phyloP scores from a whole-genome alignment of 2,329 filamentous ascomycete genomes.

The Colletotrichum melonis region DNA sequence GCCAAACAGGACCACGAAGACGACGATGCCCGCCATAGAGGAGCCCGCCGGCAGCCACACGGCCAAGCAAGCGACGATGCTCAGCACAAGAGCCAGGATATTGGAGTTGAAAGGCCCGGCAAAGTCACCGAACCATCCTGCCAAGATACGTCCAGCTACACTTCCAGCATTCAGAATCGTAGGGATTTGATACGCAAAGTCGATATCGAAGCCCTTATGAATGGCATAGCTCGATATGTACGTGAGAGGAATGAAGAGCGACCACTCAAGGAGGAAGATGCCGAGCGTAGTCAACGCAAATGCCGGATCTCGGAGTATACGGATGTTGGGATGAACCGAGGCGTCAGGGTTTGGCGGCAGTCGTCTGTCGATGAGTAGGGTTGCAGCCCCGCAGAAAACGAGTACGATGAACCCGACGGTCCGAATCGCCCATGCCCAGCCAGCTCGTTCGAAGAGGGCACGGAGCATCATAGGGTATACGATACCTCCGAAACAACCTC shows the following conservation, averaged over 20 bases:
- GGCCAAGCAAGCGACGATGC: constrained; percentile 71
- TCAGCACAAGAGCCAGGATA: constrained; percentile 74
- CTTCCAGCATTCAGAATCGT: constrained; percentile 86
- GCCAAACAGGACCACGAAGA: constrained; percentile 82
- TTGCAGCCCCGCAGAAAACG: constrained; percentile 55
- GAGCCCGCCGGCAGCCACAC: constrained; percentile 80
- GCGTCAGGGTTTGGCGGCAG: constrained; percentile 70
- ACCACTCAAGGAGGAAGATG: constrained; percentile 79
- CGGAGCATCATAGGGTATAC: constrained; percentile 69
- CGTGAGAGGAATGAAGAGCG: constrained; percentile 81
- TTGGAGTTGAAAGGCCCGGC: constrained; percentile 89
- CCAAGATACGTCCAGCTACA: constrained; percentile 80
- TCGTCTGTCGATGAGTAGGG: constrained; percentile 64
- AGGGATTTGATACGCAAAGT: constrained; percentile 81
- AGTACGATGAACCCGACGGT: constrained; percentile 60
- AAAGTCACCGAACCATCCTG: constrained; percentile 81
- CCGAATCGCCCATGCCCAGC: constrained; percentile 58
- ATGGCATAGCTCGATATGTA: constrained; percentile 84
- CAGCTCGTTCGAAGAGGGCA: constrained; percentile 1
- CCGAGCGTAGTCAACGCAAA: constrained; percentile 74
- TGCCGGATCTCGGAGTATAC: constrained; percentile 70
- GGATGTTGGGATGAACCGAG: constrained; percentile 70
- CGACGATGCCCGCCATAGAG: constrained; percentile 69
- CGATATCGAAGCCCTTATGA: constrained; percentile 68
- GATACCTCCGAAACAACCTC: constrained; percentile 77